Percentiles rank a stretch among this genome's conserved stretches.
Conservation (phyloP, 768 basidiomycete species). For the Tulasnella calospora region DNA sequence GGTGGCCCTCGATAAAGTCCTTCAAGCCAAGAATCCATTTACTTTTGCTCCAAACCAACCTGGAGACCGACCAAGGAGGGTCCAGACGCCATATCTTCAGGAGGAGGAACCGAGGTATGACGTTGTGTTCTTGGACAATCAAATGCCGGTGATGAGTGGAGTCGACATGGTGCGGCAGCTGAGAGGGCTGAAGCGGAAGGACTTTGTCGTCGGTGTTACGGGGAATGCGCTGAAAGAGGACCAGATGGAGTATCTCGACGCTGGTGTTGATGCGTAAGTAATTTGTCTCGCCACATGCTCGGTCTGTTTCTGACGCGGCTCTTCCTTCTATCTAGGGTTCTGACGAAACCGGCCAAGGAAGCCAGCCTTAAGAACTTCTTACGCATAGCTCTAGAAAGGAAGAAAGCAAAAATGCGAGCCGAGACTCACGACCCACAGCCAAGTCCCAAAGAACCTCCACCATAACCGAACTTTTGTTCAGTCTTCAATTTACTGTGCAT, state of each 20-base stretch:
- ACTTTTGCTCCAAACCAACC: background rate
- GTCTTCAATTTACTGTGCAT: background rate
- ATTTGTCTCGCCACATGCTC: background rate
- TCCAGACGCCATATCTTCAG: slow-evolving; percentile 11
- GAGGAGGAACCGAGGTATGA: slow-evolving; percentile 35
- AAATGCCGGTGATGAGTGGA: slow-evolving; percentile 56
- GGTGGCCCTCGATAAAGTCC: slow-evolving; percentile 65
- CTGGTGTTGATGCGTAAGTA: slow-evolving; percentile 55
- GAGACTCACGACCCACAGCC: slow-evolving; percentile 8
- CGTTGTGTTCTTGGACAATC: slow-evolving; percentile 60
- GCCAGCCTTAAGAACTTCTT: slow-evolving; percentile 29
- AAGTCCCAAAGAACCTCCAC: background rate
- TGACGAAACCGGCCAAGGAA: slow-evolving; percentile 69
- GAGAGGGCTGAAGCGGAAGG: slow-evolving; percentile 56
- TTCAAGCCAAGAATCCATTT: slow-evolving; percentile 38
- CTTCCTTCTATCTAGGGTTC: slow-evolving; percentile 39
- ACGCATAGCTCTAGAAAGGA: slow-evolving; percentile 17
- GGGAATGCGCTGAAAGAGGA: slow-evolving; percentile 54
- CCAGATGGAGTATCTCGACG: slow-evolving; percentile 69
- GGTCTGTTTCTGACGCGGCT: background rate
- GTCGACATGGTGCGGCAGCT: slow-evolving; percentile 61
- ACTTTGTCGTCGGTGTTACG: slow-evolving; percentile 56
- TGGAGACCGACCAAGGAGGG: background rate
- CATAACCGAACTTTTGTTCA: background rate
- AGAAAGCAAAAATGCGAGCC: slow-evolving; percentile 12